Base-by-base conservation (phyloP, 257 asterid species). In the Linaria vulgaris region DNA sequence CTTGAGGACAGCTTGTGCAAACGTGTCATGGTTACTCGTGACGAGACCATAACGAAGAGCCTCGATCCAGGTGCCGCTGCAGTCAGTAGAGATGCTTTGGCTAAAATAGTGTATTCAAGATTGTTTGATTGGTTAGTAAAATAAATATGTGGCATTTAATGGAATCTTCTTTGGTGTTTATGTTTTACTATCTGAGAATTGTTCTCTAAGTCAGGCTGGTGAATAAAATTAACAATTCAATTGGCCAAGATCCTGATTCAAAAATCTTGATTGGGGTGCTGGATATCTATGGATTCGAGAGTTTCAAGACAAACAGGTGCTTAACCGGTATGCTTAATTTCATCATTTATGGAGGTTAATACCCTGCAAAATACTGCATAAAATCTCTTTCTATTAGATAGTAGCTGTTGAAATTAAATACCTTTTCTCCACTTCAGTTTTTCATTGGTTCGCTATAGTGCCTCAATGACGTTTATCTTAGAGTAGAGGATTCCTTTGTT, bases 291-390 rank as follows among this genome's bases (percentile, higher is more conserved):
- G 97, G 97, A 72, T 90, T 90, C 53, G 97, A 90, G 86, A 90
- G 97, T 82, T 90, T 90, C 96, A 87, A 87, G 92, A 85, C 90
- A 82, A 90, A 90, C 96, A 90, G 97, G 97, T 90, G 96, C 97
- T 90, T 87, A 80, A 83, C 91, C 64, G 97, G 97, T 90, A 90
- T 79, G 97, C 97, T 87, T 87, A 83, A 76, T 69, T 87, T 84
- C 80, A 15, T 70, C 83, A 70, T 82, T 82, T 71, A 67, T 74
- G 70, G 78, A 74, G 72, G 78, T 69, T 76, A 69, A 74, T 78
- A 73, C 75, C 66, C 65, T 74, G 81, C 76, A 71, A 48, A 61
- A 65, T 65, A 67, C 76, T 79, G 70, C 80, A 45, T 70, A 68
- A 69, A 66, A 64, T 45, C 68, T 38, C 64, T 54, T 65, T 69